Percentiles rank a stretch among this genome's conserved stretches.
Conservation (phyloP, 352 stramenopile species). For the Plasmopara muralis region DNA sequence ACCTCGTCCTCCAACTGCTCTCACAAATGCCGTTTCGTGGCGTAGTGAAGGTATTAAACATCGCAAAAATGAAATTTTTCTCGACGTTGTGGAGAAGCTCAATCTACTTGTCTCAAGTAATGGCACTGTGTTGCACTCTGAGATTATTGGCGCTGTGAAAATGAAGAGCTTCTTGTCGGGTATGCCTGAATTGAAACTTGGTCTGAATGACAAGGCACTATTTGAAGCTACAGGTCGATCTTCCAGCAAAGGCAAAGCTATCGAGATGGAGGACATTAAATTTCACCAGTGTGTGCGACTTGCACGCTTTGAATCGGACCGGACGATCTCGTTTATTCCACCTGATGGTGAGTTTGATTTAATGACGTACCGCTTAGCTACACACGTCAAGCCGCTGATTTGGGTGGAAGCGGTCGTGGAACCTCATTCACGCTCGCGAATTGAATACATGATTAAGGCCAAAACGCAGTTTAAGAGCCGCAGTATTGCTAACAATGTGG, state of each 20-base stretch:
- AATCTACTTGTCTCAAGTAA: constrained; percentile 94
- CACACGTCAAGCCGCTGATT: constrained; percentile 99
- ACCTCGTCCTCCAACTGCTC: constrained; percentile 89
- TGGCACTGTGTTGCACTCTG: constrained; percentile 96
- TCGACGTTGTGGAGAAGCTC: constrained; percentile 99
- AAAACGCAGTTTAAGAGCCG: constrained; percentile 98
- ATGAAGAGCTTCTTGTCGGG: constrained; percentile 99
- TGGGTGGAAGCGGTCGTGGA: constrained; percentile 98
- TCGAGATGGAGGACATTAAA: constrained; percentile 99
- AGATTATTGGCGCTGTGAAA: constrained; percentile 97
- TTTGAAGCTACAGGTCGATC: constrained; percentile 95
- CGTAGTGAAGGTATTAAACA: constrained; percentile 99
- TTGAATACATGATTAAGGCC: constrained; percentile 98
- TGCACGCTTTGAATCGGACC: constrained; percentile 98
- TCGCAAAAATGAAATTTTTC: constrained; percentile 99
- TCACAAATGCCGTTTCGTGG: constrained; percentile 99
- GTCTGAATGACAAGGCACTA: constrained; percentile 99
- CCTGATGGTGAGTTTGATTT: constrained; percentile 99
- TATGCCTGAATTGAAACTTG: constrained; percentile 99
- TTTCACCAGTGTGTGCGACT: constrained; percentile 99
- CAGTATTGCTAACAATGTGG: constrained; percentile 99
- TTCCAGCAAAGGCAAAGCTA: constrained; percentile 89
- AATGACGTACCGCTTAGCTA: constrained; percentile 98
- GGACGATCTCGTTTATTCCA: constrained; percentile 99
- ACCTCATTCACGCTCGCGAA: constrained; percentile 93